Evolutionary conservation across 2,329 filamentous ascomycete genomes (phyloP), one percentile per base, ranked within the genome.

Genomic region (Calonectria hawksworthii): DNA sequence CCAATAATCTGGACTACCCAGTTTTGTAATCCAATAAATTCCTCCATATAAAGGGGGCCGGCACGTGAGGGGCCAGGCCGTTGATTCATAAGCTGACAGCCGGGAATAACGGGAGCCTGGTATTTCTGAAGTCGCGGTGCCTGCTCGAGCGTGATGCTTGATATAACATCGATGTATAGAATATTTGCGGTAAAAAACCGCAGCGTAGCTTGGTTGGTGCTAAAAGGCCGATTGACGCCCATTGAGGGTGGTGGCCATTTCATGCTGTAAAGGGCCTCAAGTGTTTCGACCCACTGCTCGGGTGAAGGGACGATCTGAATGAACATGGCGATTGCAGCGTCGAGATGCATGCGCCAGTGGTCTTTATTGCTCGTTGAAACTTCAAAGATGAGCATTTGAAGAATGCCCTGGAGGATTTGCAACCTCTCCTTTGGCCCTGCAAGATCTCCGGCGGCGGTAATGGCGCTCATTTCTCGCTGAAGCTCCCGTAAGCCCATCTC

Each of bases 1-100:
- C 88, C 88, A 54, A 93, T 86, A n/a, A 87, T 83, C 59, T 89
- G 83, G 59, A 93, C 77, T 0, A 88, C 87, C 89, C 90, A 91
- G 80, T 92, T 93, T 56, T 90, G 84, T 74, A 90, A 86, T 2
- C 92, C 91, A 51, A 90, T 82, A 64, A 91, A 88, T 38, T 89
- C 86, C 64, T 89, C 87, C 70, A 92, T 84, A 66, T 85, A 84
- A 50, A 89, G 82, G 1, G 82, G 83, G 0, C 83, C 81, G 0
- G 80, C 78, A 14, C 77, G 71, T 14, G 77, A 76, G 13, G 80
- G 75, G 36, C 78, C 75, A 8, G 71, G 51, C 21, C 75, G 74
- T 30, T 73, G 74, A n/a, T 74, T 67, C 2, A 76, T 38, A 2
- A 75, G 70, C 18, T 78, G 75, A 54, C 80, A 84, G 16, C 82